phyloP scores from a whole-genome alignment of 2,329 filamentous ascomycete species.

The Trichoderma semiorbis region DNA sequence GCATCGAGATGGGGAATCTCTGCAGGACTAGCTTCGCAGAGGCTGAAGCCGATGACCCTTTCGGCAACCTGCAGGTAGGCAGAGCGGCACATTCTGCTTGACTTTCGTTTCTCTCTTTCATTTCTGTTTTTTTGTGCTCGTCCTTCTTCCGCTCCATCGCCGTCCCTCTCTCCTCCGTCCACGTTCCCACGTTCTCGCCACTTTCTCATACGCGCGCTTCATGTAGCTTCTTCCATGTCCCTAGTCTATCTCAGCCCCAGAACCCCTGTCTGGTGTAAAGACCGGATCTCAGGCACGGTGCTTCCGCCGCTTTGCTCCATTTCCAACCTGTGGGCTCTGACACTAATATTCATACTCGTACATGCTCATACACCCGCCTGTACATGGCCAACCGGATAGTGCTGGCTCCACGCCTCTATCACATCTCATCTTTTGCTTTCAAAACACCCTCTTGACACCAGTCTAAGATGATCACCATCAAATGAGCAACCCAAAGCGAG shows the following conservation, averaged over 20 bases:
- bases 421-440: conserved; percentile 15
- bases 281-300: not conserved
- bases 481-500: conserved; percentile 1
- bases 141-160: not conserved
- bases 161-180: not conserved
- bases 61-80: not conserved
- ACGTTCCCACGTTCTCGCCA: not conserved
- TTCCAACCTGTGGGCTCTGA: not conserved
- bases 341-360: not conserved
- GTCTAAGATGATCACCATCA: not conserved
- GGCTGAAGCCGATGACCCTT: not conserved
- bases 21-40: not conserved
- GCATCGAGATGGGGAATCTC: not conserved
- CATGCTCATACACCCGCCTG: not conserved
- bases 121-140: not conserved
- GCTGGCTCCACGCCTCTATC: conserved; percentile 12
- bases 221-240: not conserved
- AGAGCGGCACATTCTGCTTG: not conserved
- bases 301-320: not conserved
- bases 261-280: not conserved
- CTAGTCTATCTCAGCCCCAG: not conserved
- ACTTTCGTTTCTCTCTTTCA: not conserved
- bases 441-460: not conserved
- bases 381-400: not conserved
- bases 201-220: not conserved